A percentile compares a stretch with the other conserved stretches of the same genome.
These are phyloP conservation scores for Yamadazyma spencermartinsiae DNA, from an alignment of 1,139 yeast species.

Conservation along the genomic window DNA sequence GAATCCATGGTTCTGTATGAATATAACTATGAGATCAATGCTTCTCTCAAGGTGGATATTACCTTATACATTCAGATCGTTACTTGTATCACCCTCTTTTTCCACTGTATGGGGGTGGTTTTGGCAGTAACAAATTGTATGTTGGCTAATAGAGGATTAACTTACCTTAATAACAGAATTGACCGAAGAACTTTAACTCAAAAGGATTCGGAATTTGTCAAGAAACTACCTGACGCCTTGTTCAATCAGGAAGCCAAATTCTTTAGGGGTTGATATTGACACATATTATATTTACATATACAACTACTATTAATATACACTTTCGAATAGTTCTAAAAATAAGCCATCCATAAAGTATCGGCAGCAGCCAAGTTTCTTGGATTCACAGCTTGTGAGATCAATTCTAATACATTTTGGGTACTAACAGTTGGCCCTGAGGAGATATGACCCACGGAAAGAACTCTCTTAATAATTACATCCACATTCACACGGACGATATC, in stretches of 20 bases:
- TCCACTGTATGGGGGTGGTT: slow-evolving; percentile 16
- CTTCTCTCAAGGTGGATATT: slow-evolving; percentile 23
- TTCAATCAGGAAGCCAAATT: slow-evolving; percentile 2
- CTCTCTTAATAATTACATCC: slow-evolving; percentile 73
- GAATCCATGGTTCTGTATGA: slow-evolving; percentile 29
- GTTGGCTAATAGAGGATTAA: slow-evolving; percentile 17
- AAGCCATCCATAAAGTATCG: slow-evolving; percentile 96
- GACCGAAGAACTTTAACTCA: slow-evolving; percentile 16
- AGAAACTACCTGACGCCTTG: neutral
- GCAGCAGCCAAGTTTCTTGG: slow-evolving; percentile 93
- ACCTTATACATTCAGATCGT: slow-evolving; percentile 23
- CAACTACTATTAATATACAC: neutral
- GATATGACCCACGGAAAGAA: slow-evolving; percentile 72
- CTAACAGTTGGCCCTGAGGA: slow-evolving; percentile 76
- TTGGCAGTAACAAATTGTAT: slow-evolving; percentile 11
- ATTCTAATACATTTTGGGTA: slow-evolving; percentile 89
- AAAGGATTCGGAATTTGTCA: neutral
- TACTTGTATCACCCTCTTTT: slow-evolving; percentile 14
- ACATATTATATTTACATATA: slow-evolving; percentile 4
- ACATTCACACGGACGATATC: slow-evolving; percentile 90
- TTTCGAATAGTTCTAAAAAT: slow-evolving; percentile 45
- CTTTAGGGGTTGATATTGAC: slow-evolving; percentile 4
- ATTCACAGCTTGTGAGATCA: slow-evolving; percentile 93
- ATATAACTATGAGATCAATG: slow-evolving; percentile 16
- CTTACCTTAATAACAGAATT: slow-evolving; percentile 19